phyloP scores from a whole-genome alignment of 129 eudicot species.

The Dittrichia graveolens region DNA sequence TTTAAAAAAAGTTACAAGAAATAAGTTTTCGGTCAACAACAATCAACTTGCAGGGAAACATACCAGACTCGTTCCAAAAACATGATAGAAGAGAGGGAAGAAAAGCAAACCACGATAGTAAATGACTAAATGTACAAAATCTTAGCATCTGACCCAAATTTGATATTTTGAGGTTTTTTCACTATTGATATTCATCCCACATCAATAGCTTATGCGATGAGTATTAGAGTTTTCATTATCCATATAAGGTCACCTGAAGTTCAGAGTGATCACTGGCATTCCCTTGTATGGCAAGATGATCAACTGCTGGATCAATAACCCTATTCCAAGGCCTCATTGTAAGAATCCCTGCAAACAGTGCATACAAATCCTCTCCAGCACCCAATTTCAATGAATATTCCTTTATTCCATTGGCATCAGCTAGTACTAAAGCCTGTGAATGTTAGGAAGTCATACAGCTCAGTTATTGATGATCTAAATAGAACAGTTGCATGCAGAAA shows the following conservation, averaged over 20 bases:
- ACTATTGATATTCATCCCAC: no score
- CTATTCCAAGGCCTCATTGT: conserved; percentile 96
- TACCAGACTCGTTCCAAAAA: neutral
- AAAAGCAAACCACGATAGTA: neutral
- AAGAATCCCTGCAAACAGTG: conserved; percentile 86
- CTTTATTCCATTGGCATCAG: conserved; percentile 81
- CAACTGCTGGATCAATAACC: conserved; percentile 79
- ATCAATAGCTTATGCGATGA: no score
- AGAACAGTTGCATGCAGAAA: neutral
- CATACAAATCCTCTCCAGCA: conserved; percentile 93
- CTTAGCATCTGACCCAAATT: no score
- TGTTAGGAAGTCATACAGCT: neutral
- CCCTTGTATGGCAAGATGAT: conserved; percentile 83
- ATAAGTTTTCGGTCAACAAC: conserved; percentile 6
- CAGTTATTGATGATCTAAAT: neutral
- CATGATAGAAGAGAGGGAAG: neutral
- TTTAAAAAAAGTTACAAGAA: neutral
- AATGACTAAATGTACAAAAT: no score
- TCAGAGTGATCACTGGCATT: conserved; percentile 72
- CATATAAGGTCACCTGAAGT: conserved; percentile 61
- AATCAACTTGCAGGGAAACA: neutral
- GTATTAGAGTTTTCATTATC: neutral
- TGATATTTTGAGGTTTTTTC: no score
- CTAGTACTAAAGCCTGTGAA: conserved; percentile 71
- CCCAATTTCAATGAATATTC: conserved; percentile 77